Conservation (phyloP, 768 basidiomycete species). For the Hirschioporus abietinus region DNA sequence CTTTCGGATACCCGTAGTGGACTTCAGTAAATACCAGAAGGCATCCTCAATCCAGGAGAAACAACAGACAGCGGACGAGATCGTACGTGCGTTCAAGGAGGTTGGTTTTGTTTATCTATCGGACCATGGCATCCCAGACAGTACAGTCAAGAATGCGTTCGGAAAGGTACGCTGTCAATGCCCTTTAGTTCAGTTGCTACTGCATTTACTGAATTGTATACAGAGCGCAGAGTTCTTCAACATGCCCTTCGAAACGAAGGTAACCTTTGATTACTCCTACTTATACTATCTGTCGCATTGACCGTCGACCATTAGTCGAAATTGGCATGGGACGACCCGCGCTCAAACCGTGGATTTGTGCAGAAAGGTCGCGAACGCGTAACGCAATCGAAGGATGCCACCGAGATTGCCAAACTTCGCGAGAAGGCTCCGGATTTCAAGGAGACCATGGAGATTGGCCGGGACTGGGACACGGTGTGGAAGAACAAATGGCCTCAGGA, state of each 20-base stretch:
- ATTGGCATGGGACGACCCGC: slow-evolving; percentile 80
- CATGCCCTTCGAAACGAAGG: slow-evolving; percentile 60
- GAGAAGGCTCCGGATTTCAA: slow-evolving; percentile 74
- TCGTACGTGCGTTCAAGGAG: slow-evolving; percentile 75
- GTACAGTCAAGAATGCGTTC: slow-evolving; percentile 55
- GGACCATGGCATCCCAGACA: slow-evolving; percentile 63
- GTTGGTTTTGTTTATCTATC: slow-evolving; percentile 77
- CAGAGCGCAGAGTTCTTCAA: slow-evolving; percentile 77
- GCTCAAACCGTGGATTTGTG: slow-evolving; percentile 83
- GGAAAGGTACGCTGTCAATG: slow-evolving; percentile 41
- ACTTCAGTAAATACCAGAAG: slow-evolving; percentile 64
- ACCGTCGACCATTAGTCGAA: slow-evolving; percentile 34
- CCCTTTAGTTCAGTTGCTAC: background rate
- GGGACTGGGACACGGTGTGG: slow-evolving; percentile 75
- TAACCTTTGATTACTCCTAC: slow-evolving; percentile 15
- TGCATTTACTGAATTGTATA: background rate
- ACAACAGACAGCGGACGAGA: slow-evolving; percentile 54
- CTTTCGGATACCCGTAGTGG: slow-evolving; percentile 71
- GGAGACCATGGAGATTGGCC: slow-evolving; percentile 86
- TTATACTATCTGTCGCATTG: background rate
- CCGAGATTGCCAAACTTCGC: slow-evolving; percentile 72
- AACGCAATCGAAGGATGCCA: slow-evolving; percentile 62
- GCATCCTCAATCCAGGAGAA: slow-evolving; percentile 50
- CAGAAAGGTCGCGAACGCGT: slow-evolving; percentile 77
- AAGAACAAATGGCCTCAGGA: slow-evolving; percentile 79